Evolutionary conservation across 805 yeast genomes (phyloP).

Genomic region (Kodamaea nitidulidarum): DNA sequence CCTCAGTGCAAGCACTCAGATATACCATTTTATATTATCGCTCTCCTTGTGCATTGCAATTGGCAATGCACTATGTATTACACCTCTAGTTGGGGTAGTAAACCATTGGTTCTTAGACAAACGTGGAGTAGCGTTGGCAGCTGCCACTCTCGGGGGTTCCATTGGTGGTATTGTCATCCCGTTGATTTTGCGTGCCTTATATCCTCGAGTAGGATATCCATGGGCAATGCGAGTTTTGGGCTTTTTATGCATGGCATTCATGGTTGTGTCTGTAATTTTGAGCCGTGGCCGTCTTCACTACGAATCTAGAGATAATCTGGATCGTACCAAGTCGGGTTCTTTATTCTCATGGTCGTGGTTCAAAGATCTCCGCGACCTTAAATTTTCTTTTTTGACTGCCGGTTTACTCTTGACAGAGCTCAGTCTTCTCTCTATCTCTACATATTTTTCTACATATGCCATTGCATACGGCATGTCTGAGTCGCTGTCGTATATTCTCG

Average conservation of each 20-base stretch:
- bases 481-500: slow-evolving; percentile 38
- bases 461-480: slow-evolving; percentile 45
- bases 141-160: slow-evolving; percentile 51
- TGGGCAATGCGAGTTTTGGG: slow-evolving; percentile 47
- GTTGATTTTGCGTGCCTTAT: slow-evolving; percentile 44
- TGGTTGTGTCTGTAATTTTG: slow-evolving; percentile 13
- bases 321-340: slow-evolving; percentile 21
- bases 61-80: slow-evolving; percentile 20
- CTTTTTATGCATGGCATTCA: slow-evolving; percentile 15
- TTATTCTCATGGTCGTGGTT: slow-evolving; percentile 14
- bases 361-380: slow-evolving; percentile 24
- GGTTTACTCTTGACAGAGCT: slow-evolving; percentile 49
- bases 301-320: not conserved
- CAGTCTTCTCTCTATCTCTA: slow-evolving; percentile 47
- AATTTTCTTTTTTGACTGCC: slow-evolving; percentile 30
- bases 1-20: slow-evolving; percentile 14
- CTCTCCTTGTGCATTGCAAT: slow-evolving; percentile 18
- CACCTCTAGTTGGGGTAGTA: slow-evolving; percentile 20
- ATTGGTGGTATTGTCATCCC: slow-evolving; percentile 65
- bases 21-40: slow-evolving; percentile 20
- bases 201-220: slow-evolving; percentile 47
- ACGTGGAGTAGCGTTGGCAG: slow-evolving; percentile 19
- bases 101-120: slow-evolving; percentile 22
- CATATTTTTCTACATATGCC: slow-evolving; percentile 58
- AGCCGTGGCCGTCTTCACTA: slow-evolving; percentile 15